Evolutionary conservation across 805 yeast genomes (phyloP), one percentile per base, ranked within the genome.

Genomic region (Wickerhamiella nectarea): DNA sequence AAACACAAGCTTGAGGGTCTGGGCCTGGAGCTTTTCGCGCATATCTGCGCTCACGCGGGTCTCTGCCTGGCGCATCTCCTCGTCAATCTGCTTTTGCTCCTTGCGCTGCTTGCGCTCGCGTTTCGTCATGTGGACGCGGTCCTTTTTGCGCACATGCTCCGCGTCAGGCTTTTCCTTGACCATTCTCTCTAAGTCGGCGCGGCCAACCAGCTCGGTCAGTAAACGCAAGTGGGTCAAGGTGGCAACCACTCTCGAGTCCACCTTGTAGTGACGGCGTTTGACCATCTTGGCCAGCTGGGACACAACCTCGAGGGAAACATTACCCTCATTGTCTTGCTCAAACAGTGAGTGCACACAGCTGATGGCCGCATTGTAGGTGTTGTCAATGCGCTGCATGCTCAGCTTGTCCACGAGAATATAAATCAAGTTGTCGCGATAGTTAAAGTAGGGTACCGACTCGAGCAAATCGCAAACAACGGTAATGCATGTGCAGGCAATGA

Each of bases 71-170:
- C 78, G 70, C 75, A 86, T 68, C 63, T 91, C 98, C 56, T 82
- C 84, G 48, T 89, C 97, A 47, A 91, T 89, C 51, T 71, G 76
- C 53, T 80, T 82, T 54, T 80, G 69, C 57, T 89, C 97, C 59
- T 87, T 87, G 50, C 94, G 72, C 15, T 76, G 80, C 56, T 91
- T 91, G 53, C 82, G 71, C 62, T 89, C 89, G 61, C 81, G 81
- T 59, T 89, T 89, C n/a, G 94, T 78, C 40, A 89, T 64, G 66
- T 87, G 94, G 3, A 84, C 85, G 52, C 95, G 70, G 59, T 91
- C 94, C 60, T 86, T 84, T 67, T 87, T 89, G 57, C 74, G 76
- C 36, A 80, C 43, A 55, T 79, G 80, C 4, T 64, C 62, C 33
- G 62, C 66, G 8, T 64, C 62, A 14, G 62, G 62, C 20, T 64